Evolutionary conservation across 768 basidiomycete genomes (phyloP), one percentile per base, ranked within the genome.

Genomic region (Inosperma sp.): DNA sequence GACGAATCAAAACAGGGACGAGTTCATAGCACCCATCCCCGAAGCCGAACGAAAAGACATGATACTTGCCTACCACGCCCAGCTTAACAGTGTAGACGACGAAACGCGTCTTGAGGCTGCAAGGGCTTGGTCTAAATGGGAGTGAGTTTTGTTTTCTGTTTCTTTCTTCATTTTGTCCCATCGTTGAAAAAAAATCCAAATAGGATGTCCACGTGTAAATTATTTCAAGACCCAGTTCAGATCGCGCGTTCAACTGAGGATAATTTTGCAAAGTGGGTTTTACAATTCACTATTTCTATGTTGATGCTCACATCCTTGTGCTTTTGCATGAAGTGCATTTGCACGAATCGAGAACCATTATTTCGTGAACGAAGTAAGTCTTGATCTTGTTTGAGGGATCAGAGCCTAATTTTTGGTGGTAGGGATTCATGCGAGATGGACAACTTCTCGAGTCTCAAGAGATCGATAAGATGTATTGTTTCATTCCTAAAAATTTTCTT

Each of bases 341-440:
- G 88, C 91, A 16, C 73, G 83, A 30, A 92, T 94, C 39, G 92
- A 93, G 70, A 92, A 92, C 60, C 91, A 94, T 60, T 95, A 88
- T 66, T 94, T 94, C 60, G 71, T 93, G 45, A 89, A 93, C 59
- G 77, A 80, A 48, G 87, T 87, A 47, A 54, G 73, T 65, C 33
- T 53, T 44, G 19, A 14, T 10, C 33, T 29, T 29, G 16, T 41
- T 12, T 48, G 31, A 51, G n/a, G n/a, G 42, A 16, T 26, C 7
- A n/a, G 13, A 19, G 13, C 42, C 37, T 35, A 50, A n/a, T 27
- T 19, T 14, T 35, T 27, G 7, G n/a, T 31, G 26, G 3, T 40
- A 91, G 82, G 85, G 88, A 3, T 95, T 90, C 67, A 83, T 93
- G 83, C 75, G 88, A 17, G 87, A 93, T 7, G 90, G 93, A 0